Evolutionary conservation across 139 green algal genomes (phyloP).

Genomic region (Ettlia oleoabundans): DNA sequence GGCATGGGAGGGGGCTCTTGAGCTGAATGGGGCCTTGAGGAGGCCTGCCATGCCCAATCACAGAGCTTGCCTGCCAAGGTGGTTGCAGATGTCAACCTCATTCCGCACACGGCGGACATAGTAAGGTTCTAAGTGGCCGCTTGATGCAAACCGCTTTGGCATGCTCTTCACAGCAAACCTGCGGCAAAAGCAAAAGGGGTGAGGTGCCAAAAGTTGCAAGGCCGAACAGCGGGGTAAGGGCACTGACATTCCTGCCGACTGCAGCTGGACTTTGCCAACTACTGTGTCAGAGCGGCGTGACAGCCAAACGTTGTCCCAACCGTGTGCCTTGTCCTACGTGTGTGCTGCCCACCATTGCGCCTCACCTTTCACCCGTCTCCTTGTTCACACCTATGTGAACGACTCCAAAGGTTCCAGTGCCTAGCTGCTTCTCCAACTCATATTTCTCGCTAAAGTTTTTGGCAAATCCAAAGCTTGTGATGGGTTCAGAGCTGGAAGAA

Average conservation of each 20-base stretch:
- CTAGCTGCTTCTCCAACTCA: constrained; percentile 46
- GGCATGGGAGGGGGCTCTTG: too few relatives aligned
- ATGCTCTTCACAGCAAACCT: constrained; percentile 80
- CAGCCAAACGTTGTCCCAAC: too few relatives aligned
- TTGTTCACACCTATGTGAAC: constrained; percentile 34
- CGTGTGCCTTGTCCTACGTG: too few relatives aligned
- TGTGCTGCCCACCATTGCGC: too few relatives aligned
- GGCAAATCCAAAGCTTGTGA: constrained; percentile 43
- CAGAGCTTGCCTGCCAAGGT: constrained; percentile 54
- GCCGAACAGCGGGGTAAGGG: too few relatives aligned
- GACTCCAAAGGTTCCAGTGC: constrained; percentile 55
- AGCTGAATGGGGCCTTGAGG: too few relatives aligned
- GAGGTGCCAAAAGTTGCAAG: background rate
- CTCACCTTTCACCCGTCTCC: constrained; percentile 39
- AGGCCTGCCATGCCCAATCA: too few relatives aligned
- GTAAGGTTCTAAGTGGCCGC: constrained; percentile 56
- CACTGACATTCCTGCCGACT: background rate
- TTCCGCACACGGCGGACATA: constrained; percentile 74
- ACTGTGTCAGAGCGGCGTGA: too few relatives aligned
- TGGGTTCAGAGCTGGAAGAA: constrained; percentile 10
- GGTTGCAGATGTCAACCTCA: constrained; percentile 78
- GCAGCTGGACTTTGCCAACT: background rate
- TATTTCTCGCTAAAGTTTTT: constrained; percentile 40
- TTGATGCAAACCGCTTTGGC: constrained; percentile 58
- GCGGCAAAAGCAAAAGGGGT: constrained; percentile 7